phyloP scores from a whole-genome alignment of 768 basidiomycete species.

The Austroboletus festivus region DNA sequence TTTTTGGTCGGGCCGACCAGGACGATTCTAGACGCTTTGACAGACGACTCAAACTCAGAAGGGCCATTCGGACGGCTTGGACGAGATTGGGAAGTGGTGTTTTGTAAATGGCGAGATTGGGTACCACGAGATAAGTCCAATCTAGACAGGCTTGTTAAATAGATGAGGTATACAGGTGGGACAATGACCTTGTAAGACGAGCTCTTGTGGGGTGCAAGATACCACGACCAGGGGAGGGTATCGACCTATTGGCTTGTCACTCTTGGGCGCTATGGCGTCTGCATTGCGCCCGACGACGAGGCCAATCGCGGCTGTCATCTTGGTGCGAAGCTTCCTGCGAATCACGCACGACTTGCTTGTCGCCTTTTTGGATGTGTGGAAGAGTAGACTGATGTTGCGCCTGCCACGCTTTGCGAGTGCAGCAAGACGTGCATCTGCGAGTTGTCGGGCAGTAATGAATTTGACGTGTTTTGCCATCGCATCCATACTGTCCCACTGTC shows the following conservation, averaged over 20 bases:
- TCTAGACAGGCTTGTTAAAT: slow-evolving; percentile 8
- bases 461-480: not conserved
- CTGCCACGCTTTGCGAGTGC: slow-evolving; percentile 8
- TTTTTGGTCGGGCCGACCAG: slow-evolving; percentile 9
- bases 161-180: not conserved
- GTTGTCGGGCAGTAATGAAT: not conserved
- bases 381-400: slow-evolving; percentile 16
- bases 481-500: not conserved
- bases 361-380: slow-evolving; percentile 21
- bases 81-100: slow-evolving; percentile 24
- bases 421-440: slow-evolving; percentile 5
- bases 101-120: slow-evolving; percentile 23
- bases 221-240: not conserved
- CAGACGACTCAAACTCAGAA: slow-evolving; percentile 11
- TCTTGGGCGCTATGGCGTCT: slow-evolving; percentile 1
- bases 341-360: slow-evolving; percentile 24
- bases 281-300: slow-evolving; percentile 19
- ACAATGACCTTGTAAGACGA: slow-evolving; percentile 19
- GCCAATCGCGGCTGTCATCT: slow-evolving; percentile 16
- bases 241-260: not conserved
- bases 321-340: slow-evolving; percentile 20
- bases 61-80: slow-evolving; percentile 19
- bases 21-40: slow-evolving; percentile 8
- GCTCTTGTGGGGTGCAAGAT: not conserved
- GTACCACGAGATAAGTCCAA: slow-evolving; percentile 30